Evolutionary conservation across 2,329 filamentous ascomycete genomes (phyloP).

Genomic region (Alternaria consortialis): DNA sequence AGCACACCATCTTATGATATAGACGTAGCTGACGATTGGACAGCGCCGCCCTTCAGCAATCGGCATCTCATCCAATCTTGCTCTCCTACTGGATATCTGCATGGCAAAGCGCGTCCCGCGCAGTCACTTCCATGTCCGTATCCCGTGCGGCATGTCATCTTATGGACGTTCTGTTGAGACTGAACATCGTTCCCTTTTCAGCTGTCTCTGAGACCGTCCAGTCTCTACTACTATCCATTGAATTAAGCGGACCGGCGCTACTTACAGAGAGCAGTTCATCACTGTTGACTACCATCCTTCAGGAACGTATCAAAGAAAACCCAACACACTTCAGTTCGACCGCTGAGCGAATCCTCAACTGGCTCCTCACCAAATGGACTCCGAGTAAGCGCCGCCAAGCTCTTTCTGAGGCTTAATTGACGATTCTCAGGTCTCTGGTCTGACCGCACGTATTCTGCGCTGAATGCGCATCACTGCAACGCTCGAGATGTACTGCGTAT

Average conservation of each 20-base stretch:
- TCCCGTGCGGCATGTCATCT: constrained; percentile 81
- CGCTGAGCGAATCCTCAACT: constrained; percentile 77
- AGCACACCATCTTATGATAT: constrained; percentile 32
- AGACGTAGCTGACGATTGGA: constrained; percentile 2
- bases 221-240: constrained; percentile 76
- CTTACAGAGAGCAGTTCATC: constrained; percentile 81
- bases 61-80: constrained; percentile 43
- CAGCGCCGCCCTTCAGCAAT: constrained; percentile 45
- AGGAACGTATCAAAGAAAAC: constrained; percentile 71
- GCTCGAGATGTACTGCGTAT: constrained; percentile 73
- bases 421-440: constrained; percentile 53
- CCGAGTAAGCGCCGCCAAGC: constrained; percentile 66
- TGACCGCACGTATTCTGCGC: constrained; percentile 73
- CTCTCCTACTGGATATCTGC: constrained; percentile 71
- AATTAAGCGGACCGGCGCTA: constrained; percentile 80
- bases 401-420: constrained; percentile 17
- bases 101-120: constrained; percentile 78
- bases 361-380: constrained; percentile 84
- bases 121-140: constrained; percentile 72
- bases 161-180: constrained; percentile 72
- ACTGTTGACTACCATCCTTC: constrained; percentile 75
- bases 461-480: constrained; percentile 69
- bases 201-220: constrained; percentile 74
- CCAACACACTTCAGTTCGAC: constrained; percentile 73
- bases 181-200: constrained; percentile 72